Conservation (phyloP, 805 yeast species). For the Ogataea haglerorum region DNA sequence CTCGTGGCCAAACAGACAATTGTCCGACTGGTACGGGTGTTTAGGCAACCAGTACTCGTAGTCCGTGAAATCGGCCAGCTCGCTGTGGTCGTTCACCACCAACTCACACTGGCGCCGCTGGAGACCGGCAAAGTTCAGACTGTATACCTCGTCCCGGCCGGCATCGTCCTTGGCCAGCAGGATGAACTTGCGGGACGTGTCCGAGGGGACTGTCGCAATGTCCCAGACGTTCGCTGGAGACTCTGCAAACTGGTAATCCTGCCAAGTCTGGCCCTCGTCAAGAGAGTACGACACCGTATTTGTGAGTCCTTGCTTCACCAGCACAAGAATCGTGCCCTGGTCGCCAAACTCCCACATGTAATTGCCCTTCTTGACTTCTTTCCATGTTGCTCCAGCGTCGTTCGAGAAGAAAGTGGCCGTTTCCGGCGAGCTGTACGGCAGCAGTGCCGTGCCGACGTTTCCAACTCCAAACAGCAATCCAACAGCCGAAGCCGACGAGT, state of each 20-base stretch:
- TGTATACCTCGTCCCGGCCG: constrained; percentile 33
- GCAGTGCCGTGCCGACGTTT: constrained; percentile 69
- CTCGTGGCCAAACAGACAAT: constrained; percentile 72
- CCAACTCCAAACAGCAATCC: constrained; percentile 94
- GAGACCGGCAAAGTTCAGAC: constrained; percentile 56
- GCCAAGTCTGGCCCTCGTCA: constrained; percentile 82
- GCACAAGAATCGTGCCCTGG: constrained; percentile 79
- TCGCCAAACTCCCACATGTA: constrained; percentile 97
- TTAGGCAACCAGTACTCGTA: constrained; percentile 63
- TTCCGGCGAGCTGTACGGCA: constrained; percentile 35
- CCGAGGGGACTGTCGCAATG: constrained; percentile 86
- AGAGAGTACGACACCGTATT: constrained; percentile 60
- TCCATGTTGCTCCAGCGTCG: constrained; percentile 95
- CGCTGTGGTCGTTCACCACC: constrained; percentile 35
- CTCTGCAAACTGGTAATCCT: constrained; percentile 57
- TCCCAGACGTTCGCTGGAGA: constrained; percentile 58
- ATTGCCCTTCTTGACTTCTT: constrained; percentile 66
- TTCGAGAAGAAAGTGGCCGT: constrained; percentile 71
- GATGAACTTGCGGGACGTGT: constrained; percentile 77
- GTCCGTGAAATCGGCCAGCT: constrained; percentile 41
- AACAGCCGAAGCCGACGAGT: constrained; percentile 81
- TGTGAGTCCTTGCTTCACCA: constrained; percentile 60
- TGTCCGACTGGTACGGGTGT: constrained; percentile 47
- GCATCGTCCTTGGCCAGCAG: constrained; percentile 52
- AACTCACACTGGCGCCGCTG: constrained; percentile 54